Evolutionary conservation across 1,139 yeast species (phyloP), one percentile per base, ranked within the genome.

Genomic region (Geotrichum histeridarum): DNA sequence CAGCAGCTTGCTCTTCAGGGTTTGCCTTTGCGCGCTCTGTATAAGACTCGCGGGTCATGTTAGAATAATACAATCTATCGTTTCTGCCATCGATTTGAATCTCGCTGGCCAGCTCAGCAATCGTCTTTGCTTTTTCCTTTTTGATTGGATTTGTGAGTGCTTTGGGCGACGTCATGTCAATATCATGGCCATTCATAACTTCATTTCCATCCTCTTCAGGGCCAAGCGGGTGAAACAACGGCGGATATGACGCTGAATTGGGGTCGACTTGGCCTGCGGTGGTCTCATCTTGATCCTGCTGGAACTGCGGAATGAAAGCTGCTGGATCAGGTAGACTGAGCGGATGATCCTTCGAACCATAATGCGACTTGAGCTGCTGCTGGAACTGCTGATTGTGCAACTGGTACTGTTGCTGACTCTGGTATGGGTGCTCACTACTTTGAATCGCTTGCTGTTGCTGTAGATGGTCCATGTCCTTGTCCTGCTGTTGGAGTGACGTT

Each of bases 21-120:
- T 15, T 43, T 8, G 41, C 14, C n/a, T 32, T 36, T 15, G 37
- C 44, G 27, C 44, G 39, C 18, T 37, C 53, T 11, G 49, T 41
- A 14, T 32, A 50, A 4, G 59, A 54, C 45, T 55, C 63, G 30
- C 59, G 50, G 5, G 60, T 57, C 59, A 59, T 54, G 30, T 45
- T 53, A n/a, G 64, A 55, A 47, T 61, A 62, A 38, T 59, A 59
- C 43, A 53, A 55, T 4, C 53, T 53, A 33, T 56, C 55, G 42
- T 59, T 57, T 14, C 49, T 45, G 41, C 64, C 50, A 32, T 65
- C 64, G 50, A 80, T 66, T 56, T 77, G 74, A 50, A 78, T 78
- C 64, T 79, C 82, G 61, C 81, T 75, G 8, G 83, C 83, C 56
- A 79, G 66, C 60, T 78, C 82, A 0, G 83, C 83, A 53, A 79